Conservation (phyloP, 768 basidiomycete genomes). For the Rhodocollybia butyracea region DNA sequence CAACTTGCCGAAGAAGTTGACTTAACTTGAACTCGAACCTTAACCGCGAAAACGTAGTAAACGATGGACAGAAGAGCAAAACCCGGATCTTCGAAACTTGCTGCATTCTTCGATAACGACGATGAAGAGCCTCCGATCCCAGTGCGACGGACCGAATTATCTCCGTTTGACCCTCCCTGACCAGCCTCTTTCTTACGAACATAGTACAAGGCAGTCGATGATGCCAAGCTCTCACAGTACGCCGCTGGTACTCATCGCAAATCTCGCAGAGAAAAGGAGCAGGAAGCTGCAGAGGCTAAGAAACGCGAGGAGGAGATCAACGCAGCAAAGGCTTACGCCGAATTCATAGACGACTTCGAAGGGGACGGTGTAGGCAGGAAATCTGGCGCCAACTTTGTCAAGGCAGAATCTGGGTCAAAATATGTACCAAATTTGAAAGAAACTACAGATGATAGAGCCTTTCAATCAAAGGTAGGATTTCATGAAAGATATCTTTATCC, state of each 20-base stretch:
- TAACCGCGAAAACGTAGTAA: no score
- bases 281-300: slow-evolving; percentile 89
- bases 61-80: slow-evolving; percentile 66
- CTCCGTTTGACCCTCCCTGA: slow-evolving; percentile 57
- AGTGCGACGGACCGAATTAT: slow-evolving; percentile 85
- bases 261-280: slow-evolving; percentile 88
- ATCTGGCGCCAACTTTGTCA: slow-evolving; percentile 55
- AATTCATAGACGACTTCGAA: slow-evolving; percentile 84
- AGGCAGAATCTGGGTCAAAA: slow-evolving; percentile 47
- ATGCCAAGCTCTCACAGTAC: slow-evolving; percentile 83
- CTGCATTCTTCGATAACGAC: slow-evolving; percentile 82
- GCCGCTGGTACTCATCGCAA: slow-evolving; percentile 84
- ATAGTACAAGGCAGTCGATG: slow-evolving; percentile 86
- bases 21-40: no score
- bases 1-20: no score
- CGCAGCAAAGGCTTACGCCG: slow-evolving; percentile 77
- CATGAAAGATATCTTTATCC: slow-evolving; percentile 11
- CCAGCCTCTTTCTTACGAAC: slow-evolving; percentile 45
- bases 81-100: slow-evolving; percentile 44
- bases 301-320: slow-evolving; percentile 78
- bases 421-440: slow-evolving; percentile 40
- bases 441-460: slow-evolving; percentile 24
- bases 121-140: slow-evolving; percentile 84
- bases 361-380: slow-evolving; percentile 56
- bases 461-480: slow-evolving; percentile 23